Percentiles rank a stretch among this genome's conserved stretches.
Evolutionary conservation across 2,329 filamentous ascomycete species (phyloP).

Genomic region (Botrytis fabae): DNA sequence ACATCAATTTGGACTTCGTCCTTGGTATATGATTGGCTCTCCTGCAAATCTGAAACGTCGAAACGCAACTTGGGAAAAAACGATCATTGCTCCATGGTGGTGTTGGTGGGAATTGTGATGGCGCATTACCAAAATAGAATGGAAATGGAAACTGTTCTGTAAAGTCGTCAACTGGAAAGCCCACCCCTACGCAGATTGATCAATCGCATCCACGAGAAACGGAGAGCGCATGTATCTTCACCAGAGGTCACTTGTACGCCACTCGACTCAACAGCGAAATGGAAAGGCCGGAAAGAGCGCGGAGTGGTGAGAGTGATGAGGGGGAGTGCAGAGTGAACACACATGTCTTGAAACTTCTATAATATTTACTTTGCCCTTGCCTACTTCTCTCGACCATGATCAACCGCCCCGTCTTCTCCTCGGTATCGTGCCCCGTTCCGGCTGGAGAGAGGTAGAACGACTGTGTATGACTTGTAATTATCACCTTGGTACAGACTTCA

Average conservation of each 20-base stretch:
- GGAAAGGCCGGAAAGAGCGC: background rate
- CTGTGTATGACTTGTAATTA: background rate
- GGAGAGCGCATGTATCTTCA: background rate
- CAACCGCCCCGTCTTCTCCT: background rate
- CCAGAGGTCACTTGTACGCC: background rate
- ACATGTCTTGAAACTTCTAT: background rate
- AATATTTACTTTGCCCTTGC: background rate
- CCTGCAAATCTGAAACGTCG: slow-evolving; percentile 10
- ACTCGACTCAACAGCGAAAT: background rate
- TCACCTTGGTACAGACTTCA: background rate
- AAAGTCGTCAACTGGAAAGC: background rate
- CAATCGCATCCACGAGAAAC: background rate
- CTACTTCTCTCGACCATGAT: background rate
- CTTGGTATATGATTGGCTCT: background rate
- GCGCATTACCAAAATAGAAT: slow-evolving; percentile 7
- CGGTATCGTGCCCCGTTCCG: background rate
- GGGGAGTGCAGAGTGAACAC: background rate
- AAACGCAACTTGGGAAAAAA: slow-evolving; percentile 2
- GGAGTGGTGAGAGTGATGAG: background rate
- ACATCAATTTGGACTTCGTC: background rate
- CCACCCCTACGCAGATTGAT: background rate
- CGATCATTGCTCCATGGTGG: slow-evolving; percentile 1
- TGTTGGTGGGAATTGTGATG: slow-evolving; percentile 10
- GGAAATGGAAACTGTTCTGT: background rate
- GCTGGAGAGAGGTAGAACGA: background rate